phyloP scores from a whole-genome alignment of 305 asterid genomes.

The Fraxinus dipetala region DNA sequence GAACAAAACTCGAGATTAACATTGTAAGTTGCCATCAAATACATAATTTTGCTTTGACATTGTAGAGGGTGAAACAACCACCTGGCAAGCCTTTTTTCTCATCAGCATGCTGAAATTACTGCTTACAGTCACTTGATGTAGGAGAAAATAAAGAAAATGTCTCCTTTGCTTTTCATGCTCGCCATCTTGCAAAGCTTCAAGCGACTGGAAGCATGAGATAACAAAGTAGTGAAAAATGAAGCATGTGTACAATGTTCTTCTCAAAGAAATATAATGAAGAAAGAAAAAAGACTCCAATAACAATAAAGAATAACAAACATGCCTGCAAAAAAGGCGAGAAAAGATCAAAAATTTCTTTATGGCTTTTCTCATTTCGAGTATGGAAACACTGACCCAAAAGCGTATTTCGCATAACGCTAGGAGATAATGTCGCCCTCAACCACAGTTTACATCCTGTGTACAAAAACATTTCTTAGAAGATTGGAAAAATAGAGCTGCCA shows the following conservation, averaged over 20 bases:
- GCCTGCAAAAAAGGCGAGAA: conserved; percentile 96
- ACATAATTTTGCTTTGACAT: conserved; percentile 22
- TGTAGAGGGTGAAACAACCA: conserved; percentile 32
- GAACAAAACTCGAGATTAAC: conserved; percentile 18
- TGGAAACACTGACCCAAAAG: conserved; percentile 98
- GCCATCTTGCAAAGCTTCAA: conserved; percentile 98
- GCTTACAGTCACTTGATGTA: conserved; percentile 96
- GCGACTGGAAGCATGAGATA: conserved; percentile 60
- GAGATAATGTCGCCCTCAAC: conserved; percentile 92
- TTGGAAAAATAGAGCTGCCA: conserved; percentile 20
- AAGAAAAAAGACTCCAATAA: conserved; percentile 15
- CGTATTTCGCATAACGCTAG: conserved; percentile 95
- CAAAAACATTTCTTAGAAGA: conserved; percentile 23
- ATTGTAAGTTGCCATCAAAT: conserved; percentile 19
- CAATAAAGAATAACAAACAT: conserved; percentile 32
- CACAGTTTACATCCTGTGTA: conserved; percentile 88
- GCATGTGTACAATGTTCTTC: conserved; percentile 18
- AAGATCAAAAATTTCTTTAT: conserved; percentile 98
- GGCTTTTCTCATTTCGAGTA: conserved; percentile 95
- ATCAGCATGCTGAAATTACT: conserved; percentile 89
- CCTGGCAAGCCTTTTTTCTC: conserved; percentile 98
- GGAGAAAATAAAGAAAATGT: conserved; percentile 85
- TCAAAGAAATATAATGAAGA: conserved; percentile 9
- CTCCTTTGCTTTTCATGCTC: conserved; percentile 96
- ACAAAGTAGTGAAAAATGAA: conserved; percentile 23